Evolutionary conservation across 179 eudicot species (phyloP).

Genomic region (Pouteria campechiana): DNA sequence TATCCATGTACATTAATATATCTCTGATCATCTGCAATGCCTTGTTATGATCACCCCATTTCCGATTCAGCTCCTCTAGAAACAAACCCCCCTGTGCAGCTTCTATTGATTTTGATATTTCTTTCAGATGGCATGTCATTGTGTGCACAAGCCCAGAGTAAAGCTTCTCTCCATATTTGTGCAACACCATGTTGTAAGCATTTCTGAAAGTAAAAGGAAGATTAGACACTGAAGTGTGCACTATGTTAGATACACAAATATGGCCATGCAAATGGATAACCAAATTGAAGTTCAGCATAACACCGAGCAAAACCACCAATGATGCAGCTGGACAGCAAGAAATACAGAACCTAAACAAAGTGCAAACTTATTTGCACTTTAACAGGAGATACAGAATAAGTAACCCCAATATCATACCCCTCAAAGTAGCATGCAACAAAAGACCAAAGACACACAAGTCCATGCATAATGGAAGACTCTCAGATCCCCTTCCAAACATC

Average conservation of each 20-base stretch:
- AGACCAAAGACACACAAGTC: no score
- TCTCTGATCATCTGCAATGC: slow-evolving; percentile 92
- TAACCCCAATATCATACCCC: no score
- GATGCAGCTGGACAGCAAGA: no score
- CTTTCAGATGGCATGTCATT: slow-evolving; percentile 68
- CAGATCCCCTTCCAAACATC: no score
- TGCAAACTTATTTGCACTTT: no score
- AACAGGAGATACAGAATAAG: no score
- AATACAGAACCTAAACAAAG: no score
- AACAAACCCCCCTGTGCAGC: slow-evolving; percentile 78
- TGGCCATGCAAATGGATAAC: background rate
- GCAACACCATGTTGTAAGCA: slow-evolving; percentile 97
- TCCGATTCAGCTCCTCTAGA: slow-evolving; percentile 74
- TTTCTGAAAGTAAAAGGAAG: slow-evolving; percentile 30
- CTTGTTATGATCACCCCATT: slow-evolving; percentile 86
- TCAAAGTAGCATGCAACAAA: no score
- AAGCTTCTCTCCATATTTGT: slow-evolving; percentile 84
- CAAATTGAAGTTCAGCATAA: background rate
- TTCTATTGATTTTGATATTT: slow-evolving; percentile 58
- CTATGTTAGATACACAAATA: background rate
- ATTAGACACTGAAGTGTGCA: background rate
- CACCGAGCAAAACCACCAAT: no score
- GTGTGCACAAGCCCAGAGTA: slow-evolving; percentile 78
- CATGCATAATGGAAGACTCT: no score
- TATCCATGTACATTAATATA: slow-evolving; percentile 92